These are phyloP conservation scores for Phytophthora megakarya DNA, from an alignment of 352 stramenopile genomes.

Conservation along the genomic window DNA sequence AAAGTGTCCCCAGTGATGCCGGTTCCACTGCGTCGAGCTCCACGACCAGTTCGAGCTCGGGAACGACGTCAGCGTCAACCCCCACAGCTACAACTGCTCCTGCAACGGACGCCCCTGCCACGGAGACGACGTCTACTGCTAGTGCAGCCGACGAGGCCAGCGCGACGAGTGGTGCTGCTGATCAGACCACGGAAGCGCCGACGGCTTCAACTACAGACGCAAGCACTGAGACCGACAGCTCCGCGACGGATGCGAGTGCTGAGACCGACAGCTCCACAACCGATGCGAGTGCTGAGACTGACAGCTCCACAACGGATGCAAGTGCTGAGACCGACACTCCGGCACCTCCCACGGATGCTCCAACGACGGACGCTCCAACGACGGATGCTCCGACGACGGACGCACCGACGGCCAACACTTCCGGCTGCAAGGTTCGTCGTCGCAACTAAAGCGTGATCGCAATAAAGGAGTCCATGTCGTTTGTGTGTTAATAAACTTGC, in stretches of 20 bases:
- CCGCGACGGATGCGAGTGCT: slow-evolving; percentile 3
- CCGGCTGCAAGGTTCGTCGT: slow-evolving; percentile 40
- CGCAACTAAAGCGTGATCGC: slow-evolving; percentile 27
- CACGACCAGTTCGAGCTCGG: slow-evolving; percentile 18
- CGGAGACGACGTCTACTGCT: slow-evolving; percentile 10
- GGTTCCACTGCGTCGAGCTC: slow-evolving; percentile 23
- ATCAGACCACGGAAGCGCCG: slow-evolving; percentile 9
- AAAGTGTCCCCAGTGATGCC: slow-evolving; percentile 39
- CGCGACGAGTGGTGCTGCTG: background rate
- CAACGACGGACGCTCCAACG: slow-evolving; percentile 24
- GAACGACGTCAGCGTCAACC: slow-evolving; percentile 19
- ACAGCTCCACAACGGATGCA: background rate
- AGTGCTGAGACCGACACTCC: slow-evolving; percentile 1
- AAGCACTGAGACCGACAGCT: background rate
- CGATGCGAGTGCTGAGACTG: background rate
- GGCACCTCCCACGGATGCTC: slow-evolving; percentile 19
- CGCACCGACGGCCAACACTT: slow-evolving; percentile 26
- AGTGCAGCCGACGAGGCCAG: background rate
- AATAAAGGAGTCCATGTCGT: background rate
- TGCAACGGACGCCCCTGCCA: slow-evolving; percentile 10
- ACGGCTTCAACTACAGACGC: background rate
- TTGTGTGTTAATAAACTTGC: no score
- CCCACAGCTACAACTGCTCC: slow-evolving; percentile 15
- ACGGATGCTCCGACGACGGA: no score
- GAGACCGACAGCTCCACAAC: slow-evolving; percentile 9